Conservation (phyloP, 202 grass and related monocot genomes). For the Elaeis oleifera region DNA sequence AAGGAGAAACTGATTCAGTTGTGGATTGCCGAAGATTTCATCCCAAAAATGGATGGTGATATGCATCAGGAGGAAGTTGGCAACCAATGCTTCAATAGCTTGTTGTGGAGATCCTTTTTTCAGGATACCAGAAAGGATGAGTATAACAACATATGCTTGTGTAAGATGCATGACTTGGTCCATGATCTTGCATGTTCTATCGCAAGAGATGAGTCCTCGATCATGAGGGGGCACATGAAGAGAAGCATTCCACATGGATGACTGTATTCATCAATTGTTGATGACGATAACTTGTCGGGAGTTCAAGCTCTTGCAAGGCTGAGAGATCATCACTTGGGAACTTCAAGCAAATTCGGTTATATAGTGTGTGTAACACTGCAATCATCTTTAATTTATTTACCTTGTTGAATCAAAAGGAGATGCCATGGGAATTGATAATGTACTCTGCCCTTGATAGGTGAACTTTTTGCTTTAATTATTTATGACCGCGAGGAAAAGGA, state of each 20-base stretch:
- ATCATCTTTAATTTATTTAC: too few species aligned
- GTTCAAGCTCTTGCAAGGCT: too few species aligned
- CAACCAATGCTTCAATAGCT: conserved; percentile 24
- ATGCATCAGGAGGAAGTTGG: not conserved
- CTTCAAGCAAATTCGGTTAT: too few species aligned
- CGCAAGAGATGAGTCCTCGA: conserved; percentile 13
- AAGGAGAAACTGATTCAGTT: conserved; percentile 27
- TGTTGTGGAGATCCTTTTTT: conserved; percentile 34
- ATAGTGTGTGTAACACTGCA: too few species aligned
- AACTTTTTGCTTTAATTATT: too few species aligned
- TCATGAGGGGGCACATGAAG: not conserved
- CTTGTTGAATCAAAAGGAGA: too few species aligned
- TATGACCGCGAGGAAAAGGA: too few species aligned
- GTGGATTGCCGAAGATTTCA: conserved; percentile 32
- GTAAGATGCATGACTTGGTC: conserved; percentile 34
- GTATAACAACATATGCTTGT: not conserved
- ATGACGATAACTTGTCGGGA: too few species aligned
- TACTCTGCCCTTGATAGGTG: too few species aligned
- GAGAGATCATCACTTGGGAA: too few species aligned
- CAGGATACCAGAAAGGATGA: not conserved
- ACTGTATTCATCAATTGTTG: not conserved
- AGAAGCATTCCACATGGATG: not conserved
- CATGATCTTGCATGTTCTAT: conserved; percentile 30
- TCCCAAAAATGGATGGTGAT: not conserved
- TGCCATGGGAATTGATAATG: too few species aligned